Evolutionary conservation across 1,139 yeast species (phyloP).

Genomic region (Scheffersomyces insectosa): DNA sequence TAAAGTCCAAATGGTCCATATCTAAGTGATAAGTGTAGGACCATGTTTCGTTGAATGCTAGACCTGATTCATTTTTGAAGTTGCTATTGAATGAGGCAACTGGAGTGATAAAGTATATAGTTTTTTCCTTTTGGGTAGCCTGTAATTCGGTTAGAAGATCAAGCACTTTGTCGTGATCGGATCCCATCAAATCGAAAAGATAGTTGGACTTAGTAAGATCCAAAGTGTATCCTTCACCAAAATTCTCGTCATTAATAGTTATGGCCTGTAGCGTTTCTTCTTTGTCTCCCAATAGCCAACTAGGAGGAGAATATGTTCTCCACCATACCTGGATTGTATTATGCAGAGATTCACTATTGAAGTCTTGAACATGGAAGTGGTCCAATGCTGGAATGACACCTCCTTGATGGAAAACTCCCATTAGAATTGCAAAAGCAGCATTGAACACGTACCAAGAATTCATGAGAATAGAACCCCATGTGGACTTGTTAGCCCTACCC

Average conservation of each 20-base stretch:
- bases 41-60: constrained; percentile 38
- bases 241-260: constrained; percentile 15
- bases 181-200: constrained; percentile 61
- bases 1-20: constrained; percentile 66
- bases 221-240: constrained; percentile 9
- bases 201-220: constrained; percentile 11
- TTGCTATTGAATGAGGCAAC: constrained; percentile 40
- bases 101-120: constrained; percentile 48
- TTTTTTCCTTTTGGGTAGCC: constrained; percentile 8
- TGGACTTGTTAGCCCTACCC: constrained; percentile 5
- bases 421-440: constrained; percentile 53
- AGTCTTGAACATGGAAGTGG: constrained; percentile 20
- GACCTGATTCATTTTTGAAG: constrained; percentile 12
- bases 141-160: constrained; percentile 14
- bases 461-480: constrained; percentile 24
- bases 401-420: constrained; percentile 88
- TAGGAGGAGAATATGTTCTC: constrained; percentile 93
- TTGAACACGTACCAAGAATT: constrained; percentile 69
- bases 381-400: constrained; percentile 76
- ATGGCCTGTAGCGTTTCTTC: constrained; percentile 18
- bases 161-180: constrained; percentile 29
- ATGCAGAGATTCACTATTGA: constrained; percentile 11
- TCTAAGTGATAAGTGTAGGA: constrained; percentile 53
- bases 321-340: constrained; percentile 67
- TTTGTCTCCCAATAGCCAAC: constrained; percentile 68